Conservation (phyloP, 768 basidiomycete species). For the Tricholoma matsutake region DNA sequence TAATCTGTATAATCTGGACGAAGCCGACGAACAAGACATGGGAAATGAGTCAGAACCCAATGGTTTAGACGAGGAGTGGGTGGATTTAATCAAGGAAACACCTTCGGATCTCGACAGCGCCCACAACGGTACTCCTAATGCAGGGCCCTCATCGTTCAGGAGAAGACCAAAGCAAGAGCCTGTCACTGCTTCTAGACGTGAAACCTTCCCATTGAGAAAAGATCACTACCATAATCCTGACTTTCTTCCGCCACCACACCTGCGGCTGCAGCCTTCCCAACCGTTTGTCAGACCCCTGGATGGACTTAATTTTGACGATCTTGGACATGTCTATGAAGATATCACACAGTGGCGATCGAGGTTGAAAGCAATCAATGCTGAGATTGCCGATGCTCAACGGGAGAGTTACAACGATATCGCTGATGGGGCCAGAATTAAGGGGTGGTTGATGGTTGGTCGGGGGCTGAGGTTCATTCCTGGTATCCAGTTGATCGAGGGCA, state of each 20-base stretch:
- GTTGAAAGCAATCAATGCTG: slow-evolving; percentile 69
- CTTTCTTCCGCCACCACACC: slow-evolving; percentile 56
- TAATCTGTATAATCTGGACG: slow-evolving; percentile 28
- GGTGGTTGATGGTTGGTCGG: slow-evolving; percentile 75
- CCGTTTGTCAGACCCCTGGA: slow-evolving; percentile 78
- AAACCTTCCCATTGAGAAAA: slow-evolving; percentile 61
- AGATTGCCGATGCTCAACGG: slow-evolving; percentile 67
- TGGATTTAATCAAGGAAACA: slow-evolving; percentile 49
- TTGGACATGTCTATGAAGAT: slow-evolving; percentile 62
- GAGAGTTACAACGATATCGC: slow-evolving; percentile 71
- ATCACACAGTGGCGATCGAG: slow-evolving; percentile 69
- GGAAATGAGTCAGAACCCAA: slow-evolving; percentile 18
- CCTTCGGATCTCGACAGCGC: slow-evolving; percentile 39
- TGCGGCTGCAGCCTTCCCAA: slow-evolving; percentile 63
- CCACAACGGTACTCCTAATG: slow-evolving; percentile 33
- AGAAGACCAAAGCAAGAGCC: slow-evolving; percentile 35
- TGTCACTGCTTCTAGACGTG: slow-evolving; percentile 40
- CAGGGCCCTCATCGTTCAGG: slow-evolving; percentile 35
- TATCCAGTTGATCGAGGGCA: slow-evolving; percentile 68
- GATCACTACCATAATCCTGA: slow-evolving; percentile 28
- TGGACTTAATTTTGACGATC: slow-evolving; percentile 62
- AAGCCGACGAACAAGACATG: slow-evolving; percentile 38
- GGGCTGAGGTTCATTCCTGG: slow-evolving; percentile 63
- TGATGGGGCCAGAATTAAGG: slow-evolving; percentile 63
- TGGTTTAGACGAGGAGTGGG: slow-evolving; percentile 51